Conservation (phyloP, 352 stramenopile genomes). For the Pythium apleroticum region DNA sequence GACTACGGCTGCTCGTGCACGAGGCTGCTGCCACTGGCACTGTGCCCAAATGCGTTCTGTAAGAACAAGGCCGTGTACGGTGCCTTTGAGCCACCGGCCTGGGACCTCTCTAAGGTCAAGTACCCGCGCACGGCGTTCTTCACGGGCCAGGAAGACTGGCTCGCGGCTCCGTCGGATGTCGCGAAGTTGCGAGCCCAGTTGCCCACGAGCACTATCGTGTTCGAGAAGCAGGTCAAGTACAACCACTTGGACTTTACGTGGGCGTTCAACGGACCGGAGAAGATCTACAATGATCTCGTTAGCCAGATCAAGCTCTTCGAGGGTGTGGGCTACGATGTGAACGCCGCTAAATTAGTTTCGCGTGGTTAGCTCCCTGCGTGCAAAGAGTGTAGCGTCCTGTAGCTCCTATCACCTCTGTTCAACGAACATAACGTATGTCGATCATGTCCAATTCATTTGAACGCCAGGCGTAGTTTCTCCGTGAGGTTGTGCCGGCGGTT, state of each 20-base stretch:
- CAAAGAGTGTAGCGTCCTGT: too few species aligned
- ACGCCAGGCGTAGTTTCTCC: too few species aligned
- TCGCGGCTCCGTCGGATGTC: constrained; percentile 47
- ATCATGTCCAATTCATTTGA: too few species aligned
- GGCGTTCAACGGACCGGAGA: constrained; percentile 52
- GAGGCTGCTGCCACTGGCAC: constrained; percentile 30
- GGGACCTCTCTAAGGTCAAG: constrained; percentile 40
- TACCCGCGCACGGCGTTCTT: constrained; percentile 59
- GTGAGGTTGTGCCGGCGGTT: too few species aligned
- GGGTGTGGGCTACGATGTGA: constrained; percentile 44
- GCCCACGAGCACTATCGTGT: constrained; percentile 48
- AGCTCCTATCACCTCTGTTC: too few species aligned
- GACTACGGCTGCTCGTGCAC: constrained; percentile 61
- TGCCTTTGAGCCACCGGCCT: constrained; percentile 37
- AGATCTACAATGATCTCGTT: constrained; percentile 59
- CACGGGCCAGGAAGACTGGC: constrained; percentile 48
- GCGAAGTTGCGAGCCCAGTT: constrained; percentile 44
- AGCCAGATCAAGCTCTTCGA: constrained; percentile 55
- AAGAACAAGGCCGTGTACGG: constrained; percentile 60
- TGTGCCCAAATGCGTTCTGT: constrained; percentile 48
- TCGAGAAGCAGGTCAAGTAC: constrained; percentile 45
- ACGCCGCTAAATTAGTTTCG: not conserved
- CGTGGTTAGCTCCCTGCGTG: not conserved
- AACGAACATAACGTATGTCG: too few species aligned
- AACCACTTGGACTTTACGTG: constrained; percentile 77